Conservation (phyloP, 2,329 filamentous ascomycete species). For the Cladosporium sp. region DNA sequence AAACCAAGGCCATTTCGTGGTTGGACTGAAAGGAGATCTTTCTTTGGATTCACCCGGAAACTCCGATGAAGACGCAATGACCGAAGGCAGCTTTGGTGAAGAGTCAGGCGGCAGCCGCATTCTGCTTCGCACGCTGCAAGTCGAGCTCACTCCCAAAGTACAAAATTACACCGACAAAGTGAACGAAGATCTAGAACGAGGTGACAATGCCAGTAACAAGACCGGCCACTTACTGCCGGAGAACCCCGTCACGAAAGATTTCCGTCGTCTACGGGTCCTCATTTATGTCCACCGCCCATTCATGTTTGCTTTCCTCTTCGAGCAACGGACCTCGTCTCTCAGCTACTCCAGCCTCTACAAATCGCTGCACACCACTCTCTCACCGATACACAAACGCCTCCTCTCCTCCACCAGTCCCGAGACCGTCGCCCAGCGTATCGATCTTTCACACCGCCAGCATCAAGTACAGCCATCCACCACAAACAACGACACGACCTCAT, state of each 20-base stretch:
- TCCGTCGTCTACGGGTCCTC: conserved; percentile 60
- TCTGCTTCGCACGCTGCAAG: conserved; percentile 64
- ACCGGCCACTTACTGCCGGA: conserved; percentile 7
- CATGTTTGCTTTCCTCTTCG: conserved; percentile 74
- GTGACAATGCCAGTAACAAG: not conserved
- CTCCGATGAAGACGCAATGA: conserved; percentile 41
- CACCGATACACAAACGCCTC: conserved; percentile 48
- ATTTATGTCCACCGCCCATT: conserved; percentile 74
- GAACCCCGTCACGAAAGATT: conserved; percentile 13
- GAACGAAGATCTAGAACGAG: conserved; percentile 14
- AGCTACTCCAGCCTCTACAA: conserved; percentile 47
- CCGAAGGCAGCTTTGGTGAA: conserved; percentile 24
- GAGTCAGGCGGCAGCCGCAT: conserved; percentile 50
- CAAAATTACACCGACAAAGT: conserved; percentile 23
- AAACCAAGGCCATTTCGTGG: conserved; percentile 60
- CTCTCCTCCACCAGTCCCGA: conserved; percentile 44
- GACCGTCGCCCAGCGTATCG: conserved; percentile 45
- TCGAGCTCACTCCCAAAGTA: conserved; percentile 52
- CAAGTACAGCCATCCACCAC: not conserved
- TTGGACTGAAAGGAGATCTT: conserved; percentile 67
- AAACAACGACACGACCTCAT: conserved; percentile 32
- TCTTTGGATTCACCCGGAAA: conserved; percentile 42
- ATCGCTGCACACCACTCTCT: conserved; percentile 54
- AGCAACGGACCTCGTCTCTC: conserved; percentile 58
- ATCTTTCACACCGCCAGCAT: conserved; percentile 28